These are phyloP conservation scores for Arachnomyces sp. DNA, from an alignment of 2,329 filamentous ascomycete genomes.

Conservation along the genomic window DNA sequence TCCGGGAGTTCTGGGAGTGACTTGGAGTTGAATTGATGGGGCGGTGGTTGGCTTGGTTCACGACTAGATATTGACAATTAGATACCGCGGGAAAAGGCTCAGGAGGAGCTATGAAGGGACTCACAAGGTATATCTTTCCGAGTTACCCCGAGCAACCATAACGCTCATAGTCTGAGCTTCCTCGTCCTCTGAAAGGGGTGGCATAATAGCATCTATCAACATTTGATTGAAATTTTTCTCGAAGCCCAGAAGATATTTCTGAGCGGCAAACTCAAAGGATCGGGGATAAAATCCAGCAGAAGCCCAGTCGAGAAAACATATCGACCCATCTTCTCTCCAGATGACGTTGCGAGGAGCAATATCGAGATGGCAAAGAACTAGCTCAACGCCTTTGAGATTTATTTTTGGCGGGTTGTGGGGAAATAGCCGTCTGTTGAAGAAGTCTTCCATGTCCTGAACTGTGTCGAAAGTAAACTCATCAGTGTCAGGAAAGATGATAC, in stretches of 20 bases:
- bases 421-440: not conserved
- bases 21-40: too few relatives aligned
- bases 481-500: not conserved
- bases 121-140: conserved; percentile 2
- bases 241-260: conserved; percentile 6
- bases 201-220: not conserved
- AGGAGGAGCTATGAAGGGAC: not conserved
- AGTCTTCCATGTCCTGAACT: not conserved
- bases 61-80: too few relatives aligned
- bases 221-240: not conserved
- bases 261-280: conserved; percentile 16
- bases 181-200: not conserved
- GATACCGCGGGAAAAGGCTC: too few relatives aligned
- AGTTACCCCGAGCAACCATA: not conserved
- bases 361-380: too few relatives aligned
- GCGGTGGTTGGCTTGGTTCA: too few relatives aligned
- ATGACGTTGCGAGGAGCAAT: conserved; percentile 16
- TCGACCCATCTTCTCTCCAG: conserved; percentile 15
- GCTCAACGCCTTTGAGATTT: not conserved
- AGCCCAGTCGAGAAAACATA: conserved; percentile 19
- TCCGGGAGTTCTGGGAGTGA: too few relatives aligned
- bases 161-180: not conserved
- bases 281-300: conserved; percentile 18
- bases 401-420: not conserved
- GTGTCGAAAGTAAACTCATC: conserved; percentile 1